A percentile compares a stretch with the other conserved stretches of the same genome.
Evolutionary conservation across 768 basidiomycete species (phyloP).

Genomic region (Pleurotus platypus): DNA sequence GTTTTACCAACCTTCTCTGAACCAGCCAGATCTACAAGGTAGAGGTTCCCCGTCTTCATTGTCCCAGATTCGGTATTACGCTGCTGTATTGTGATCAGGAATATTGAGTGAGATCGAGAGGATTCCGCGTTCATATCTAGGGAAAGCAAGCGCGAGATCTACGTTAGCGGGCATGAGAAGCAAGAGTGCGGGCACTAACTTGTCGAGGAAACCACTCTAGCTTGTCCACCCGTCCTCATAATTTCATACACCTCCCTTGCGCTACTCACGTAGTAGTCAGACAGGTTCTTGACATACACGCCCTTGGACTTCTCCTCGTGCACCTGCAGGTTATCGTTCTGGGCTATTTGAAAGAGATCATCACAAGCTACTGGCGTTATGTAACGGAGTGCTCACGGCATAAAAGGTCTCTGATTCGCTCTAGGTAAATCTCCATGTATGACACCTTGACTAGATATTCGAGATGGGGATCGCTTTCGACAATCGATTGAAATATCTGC

Average conservation of each 20-base stretch:
- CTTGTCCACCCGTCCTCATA: slow-evolving; percentile 93
- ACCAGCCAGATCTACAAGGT: slow-evolving; percentile 96
- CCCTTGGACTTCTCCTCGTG: slow-evolving; percentile 98
- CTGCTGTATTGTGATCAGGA: slow-evolving; percentile 96
- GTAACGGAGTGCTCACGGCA: slow-evolving; percentile 67
- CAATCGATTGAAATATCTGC: slow-evolving; percentile 97
- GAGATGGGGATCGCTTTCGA: slow-evolving; percentile 89
- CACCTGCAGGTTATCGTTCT: slow-evolving; percentile 97
- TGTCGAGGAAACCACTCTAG: slow-evolving; percentile 90
- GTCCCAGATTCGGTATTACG: slow-evolving; percentile 95
- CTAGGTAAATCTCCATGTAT: slow-evolving; percentile 99
- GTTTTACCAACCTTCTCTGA: slow-evolving; percentile 99
- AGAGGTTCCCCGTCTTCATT: slow-evolving; percentile 94
- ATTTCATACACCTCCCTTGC: slow-evolving; percentile 97
- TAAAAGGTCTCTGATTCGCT: slow-evolving; percentile 91
- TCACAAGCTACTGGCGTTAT: neutral
- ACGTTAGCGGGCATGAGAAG: slow-evolving; percentile 1
- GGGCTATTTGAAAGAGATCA: slow-evolving; percentile 45
- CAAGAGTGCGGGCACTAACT: slow-evolving; percentile 49
- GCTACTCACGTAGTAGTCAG: slow-evolving; percentile 97
- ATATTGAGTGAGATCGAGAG: slow-evolving; percentile 98
- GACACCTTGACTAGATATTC: slow-evolving; percentile 99
- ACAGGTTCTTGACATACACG: slow-evolving; percentile 96
- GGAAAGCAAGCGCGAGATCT: neutral
- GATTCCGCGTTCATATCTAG: slow-evolving; percentile 99